Base-by-base conservation (phyloP, 495 filamentous ascomycete species). In the Penicillium macrosclerotiorum region DNA sequence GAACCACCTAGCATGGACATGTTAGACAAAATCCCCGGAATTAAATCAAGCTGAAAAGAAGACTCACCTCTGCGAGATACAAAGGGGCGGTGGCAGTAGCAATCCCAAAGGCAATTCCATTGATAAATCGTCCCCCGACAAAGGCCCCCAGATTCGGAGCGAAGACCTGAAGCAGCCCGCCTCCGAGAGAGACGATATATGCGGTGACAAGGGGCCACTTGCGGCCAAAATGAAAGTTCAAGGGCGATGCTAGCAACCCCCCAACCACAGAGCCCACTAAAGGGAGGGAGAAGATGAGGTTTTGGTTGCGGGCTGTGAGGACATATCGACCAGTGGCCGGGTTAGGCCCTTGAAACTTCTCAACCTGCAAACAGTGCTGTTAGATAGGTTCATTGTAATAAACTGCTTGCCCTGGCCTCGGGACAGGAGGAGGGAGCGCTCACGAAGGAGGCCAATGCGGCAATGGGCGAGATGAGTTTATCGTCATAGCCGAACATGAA, bases 401-500 rank as follows among this genome's bases (percentile, higher is more conserved):
- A 26, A 12, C 13, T 9, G 12, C 5, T 25, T 14, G 22, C 4
- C 13, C n/a, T 16, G 42, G n/a, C 1, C 9, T 32, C 9, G 22
- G 18, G 29, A 13, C 12, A 0, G n/a, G 3, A 20, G 36, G 20
- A 22, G n/a, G 16, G 22, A 32, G 30, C 16, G 52, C 66, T 64
- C 48, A 71, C 67, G 54, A 68, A 71, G 14, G 45, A 47, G 12
- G 47, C 19, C 47, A 71, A 52, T 12, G 67, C 67, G 11, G 63
- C 61, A 32, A 71, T 54, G 1, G 65, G 65, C 5, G 67, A 71
- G n/a, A 71, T 71, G 29, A 68, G 46, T 35, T 71, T 71, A 52
- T 71, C 67, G 24, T 71, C 63, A 38, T 62, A 71, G 1, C 65
- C 67, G 40, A 68, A 68, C 13, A 71, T 44, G 23, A 71, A 67